phyloP scores from a whole-genome alignment of 345 rosid species.

The rapeseed (Brassica napus) region DNA sequence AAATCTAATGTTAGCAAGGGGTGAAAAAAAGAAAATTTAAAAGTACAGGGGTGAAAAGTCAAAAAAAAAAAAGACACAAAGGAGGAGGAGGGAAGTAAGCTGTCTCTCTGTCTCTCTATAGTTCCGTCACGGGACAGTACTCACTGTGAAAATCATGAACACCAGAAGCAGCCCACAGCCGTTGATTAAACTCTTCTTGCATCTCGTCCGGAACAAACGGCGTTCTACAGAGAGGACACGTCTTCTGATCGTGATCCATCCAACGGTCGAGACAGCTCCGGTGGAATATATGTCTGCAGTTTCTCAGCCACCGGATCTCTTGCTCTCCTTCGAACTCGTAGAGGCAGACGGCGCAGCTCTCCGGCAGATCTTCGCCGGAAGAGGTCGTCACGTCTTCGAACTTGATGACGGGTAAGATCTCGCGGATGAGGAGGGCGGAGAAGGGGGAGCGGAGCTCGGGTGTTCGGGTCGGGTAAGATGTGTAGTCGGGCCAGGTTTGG shows the following conservation, averaged over 20 bases:
- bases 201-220: constrained; percentile 76
- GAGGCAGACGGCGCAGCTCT: constrained; percentile 80
- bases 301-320: constrained; percentile 79
- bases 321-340: constrained; percentile 72
- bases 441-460: constrained; percentile 50
- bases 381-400: constrained; percentile 45
- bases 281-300: constrained; percentile 82
- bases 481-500: constrained; percentile 52
- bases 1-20: constrained; percentile 35
- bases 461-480: constrained; percentile 39
- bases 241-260: constrained; percentile 89
- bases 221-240: constrained; percentile 88
- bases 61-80: constrained; percentile 8
- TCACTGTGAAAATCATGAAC: constrained; percentile 61
- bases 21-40: neutral
- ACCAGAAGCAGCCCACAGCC: constrained; percentile 73
- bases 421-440: constrained; percentile 77
- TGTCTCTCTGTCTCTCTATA: constrained; percentile 13
- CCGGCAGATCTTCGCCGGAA: constrained; percentile 52
- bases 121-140: constrained; percentile 48
- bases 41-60: constrained; percentile 33
- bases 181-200: constrained; percentile 80
- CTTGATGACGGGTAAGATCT: constrained; percentile 68
- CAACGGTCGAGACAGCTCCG: constrained; percentile 85
- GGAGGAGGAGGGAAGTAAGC: neutral